Evolutionary conservation across 768 basidiomycete species (phyloP).

Genomic region (Ramaria sp.): DNA sequence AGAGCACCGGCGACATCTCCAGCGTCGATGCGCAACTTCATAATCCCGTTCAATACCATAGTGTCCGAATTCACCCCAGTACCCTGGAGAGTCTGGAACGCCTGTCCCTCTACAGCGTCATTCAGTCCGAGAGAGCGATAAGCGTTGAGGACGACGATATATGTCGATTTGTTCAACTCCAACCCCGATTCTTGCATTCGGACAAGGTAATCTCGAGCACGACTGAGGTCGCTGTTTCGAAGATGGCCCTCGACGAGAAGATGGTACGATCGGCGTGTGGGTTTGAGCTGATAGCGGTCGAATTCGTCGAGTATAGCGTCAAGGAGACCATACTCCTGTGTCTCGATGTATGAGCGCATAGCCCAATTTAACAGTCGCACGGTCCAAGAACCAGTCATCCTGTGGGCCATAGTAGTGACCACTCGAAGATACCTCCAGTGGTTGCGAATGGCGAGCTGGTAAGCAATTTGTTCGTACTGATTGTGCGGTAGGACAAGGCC

Average conservation of each 20-base stretch:
- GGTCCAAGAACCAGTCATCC: conserved; percentile 33
- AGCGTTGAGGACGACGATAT: conserved; percentile 43
- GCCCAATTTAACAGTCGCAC: conserved; percentile 62
- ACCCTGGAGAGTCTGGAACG: conserved; percentile 34
- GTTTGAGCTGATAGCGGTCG: conserved; percentile 29
- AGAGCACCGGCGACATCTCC: conserved; percentile 34
- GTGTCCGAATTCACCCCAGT: conserved; percentile 32
- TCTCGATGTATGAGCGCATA: conserved; percentile 47
- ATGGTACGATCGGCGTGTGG: conserved; percentile 57
- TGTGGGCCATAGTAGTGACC: not conserved
- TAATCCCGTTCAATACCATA: conserved; percentile 57
- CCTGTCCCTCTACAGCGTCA: conserved; percentile 37
- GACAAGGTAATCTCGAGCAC: conserved; percentile 41
- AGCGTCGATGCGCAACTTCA: conserved; percentile 47
- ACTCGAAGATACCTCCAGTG: not conserved
- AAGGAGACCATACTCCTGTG: conserved; percentile 35
- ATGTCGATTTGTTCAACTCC: conserved; percentile 43
- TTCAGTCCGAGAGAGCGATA: conserved; percentile 55
- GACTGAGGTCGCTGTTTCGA: conserved; percentile 51
- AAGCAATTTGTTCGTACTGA: conserved; percentile 9
- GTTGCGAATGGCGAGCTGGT: not conserved
- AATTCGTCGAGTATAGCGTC: conserved; percentile 41
- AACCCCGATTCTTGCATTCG: conserved; percentile 49
- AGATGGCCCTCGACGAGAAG: conserved; percentile 56
- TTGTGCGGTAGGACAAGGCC: not conserved